Evolutionary conservation across 1,284 basidiomycete genomes (phyloP), one percentile per base, ranked within the genome.

Genomic region (Veloporphyrellus conicus): DNA sequence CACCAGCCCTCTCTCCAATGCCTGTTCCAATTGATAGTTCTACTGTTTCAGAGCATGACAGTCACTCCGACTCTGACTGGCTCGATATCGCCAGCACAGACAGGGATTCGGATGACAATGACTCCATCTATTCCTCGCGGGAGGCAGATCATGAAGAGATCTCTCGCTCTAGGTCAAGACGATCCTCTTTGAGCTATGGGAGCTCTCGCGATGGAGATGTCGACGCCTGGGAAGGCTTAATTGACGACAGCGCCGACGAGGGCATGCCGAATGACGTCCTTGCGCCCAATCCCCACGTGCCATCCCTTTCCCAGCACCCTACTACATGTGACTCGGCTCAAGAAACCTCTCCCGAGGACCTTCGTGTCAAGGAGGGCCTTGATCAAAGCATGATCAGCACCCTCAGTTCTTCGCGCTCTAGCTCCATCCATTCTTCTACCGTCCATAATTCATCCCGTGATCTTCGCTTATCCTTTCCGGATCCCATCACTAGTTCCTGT

Each of bases 331-430:
- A 57, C 63, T 42, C 61, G 40, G 56, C 56, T 44, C 62, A 60
- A 48, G 59, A 66, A 15, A 33, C 47, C 22, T 55, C 62, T 44
- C 62, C 53, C 43, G 85, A 87, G 61, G 84, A 88, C 50, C 70
- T 79, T 55, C 73, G 75, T 41, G 78, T 87, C 58, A 81, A 77
- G 56, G 82, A 80, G 56, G 85, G 77, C 15, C 75, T 87, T 50
- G 83, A 87, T 64, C 84, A 87, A 68, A 88, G 84, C 67, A 76
- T 88, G 70, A 75, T 84, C 60, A 83, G 85, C 66, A 87, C 84
- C 15, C 73, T 87, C 52, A 82, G 77, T 67, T 74, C 78, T 42
- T 86, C 85, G 44, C 79, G 83, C 55, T 77, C 83, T 19, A 78
- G 77, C 58, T 78, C 77, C 28, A 63, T 78, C 52, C 73, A 74